Percentiles rank a stretch among this genome's conserved stretches.
Conservation (phyloP, 768 basidiomycete species). For the Mycena floridula region DNA sequence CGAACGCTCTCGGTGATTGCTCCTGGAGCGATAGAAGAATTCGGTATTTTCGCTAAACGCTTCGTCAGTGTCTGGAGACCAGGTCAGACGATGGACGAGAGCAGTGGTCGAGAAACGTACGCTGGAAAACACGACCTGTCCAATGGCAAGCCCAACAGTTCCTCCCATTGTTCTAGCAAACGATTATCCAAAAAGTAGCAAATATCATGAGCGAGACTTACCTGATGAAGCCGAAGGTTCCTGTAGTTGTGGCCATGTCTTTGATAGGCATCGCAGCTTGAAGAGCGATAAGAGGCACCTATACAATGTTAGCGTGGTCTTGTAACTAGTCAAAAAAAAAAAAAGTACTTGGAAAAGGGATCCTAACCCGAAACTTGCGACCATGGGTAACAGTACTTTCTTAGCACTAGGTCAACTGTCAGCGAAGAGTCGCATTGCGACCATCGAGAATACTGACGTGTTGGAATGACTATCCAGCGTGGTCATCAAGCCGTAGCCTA, state of each 20-base stretch:
- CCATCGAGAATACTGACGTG: conserved; percentile 37
- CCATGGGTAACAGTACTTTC: not conserved
- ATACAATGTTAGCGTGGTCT: too few relatives aligned
- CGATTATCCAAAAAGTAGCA: not conserved
- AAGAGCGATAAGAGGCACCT: conserved; percentile 57
- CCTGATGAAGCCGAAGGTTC: conserved; percentile 67
- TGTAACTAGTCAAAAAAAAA: conserved; percentile 65
- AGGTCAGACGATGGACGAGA: not conserved
- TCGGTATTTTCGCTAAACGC: conserved; percentile 27
- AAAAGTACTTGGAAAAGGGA: too few relatives aligned
- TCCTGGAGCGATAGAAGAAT: conserved; percentile 29
- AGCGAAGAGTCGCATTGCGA: too few relatives aligned
- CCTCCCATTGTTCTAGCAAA: conserved; percentile 56
- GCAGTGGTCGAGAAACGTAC: not conserved
- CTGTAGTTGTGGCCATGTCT: conserved; percentile 81
- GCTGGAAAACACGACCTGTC: conserved; percentile 62
- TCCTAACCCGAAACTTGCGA: too few relatives aligned
- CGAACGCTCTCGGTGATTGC: conserved; percentile 41
- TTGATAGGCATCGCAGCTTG: conserved; percentile 86
- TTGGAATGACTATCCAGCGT: conserved; percentile 55
- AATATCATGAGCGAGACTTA: conserved; percentile 17
- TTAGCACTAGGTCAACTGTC: not conserved
- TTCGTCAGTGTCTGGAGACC: conserved; percentile 15
- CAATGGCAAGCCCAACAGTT: conserved; percentile 70
- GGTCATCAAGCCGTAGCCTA: conserved; percentile 73